phyloP scores from a whole-genome alignment of 2,329 filamentous ascomycete genomes.

The Colletotrichum tabaci region DNA sequence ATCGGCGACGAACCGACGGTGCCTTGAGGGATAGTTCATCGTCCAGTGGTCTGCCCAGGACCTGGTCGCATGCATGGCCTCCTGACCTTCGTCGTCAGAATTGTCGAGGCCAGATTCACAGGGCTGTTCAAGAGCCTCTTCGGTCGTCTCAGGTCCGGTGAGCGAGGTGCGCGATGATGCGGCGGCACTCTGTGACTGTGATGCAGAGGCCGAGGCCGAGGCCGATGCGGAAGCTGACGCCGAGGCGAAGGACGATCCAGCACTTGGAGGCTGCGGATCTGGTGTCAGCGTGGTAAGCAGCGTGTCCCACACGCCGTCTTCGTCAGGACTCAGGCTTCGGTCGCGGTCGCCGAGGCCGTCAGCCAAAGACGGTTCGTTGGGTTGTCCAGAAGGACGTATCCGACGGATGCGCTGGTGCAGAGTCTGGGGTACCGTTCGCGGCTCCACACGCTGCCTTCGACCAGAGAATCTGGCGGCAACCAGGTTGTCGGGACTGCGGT shows the following conservation, averaged over 20 bases:
- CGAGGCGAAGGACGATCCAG: conserved; percentile 86
- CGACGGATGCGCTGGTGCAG: conserved; percentile 11
- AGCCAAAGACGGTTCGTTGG: conserved; percentile 49
- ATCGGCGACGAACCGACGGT: conserved; percentile 39
- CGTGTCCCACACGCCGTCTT: conserved; percentile 81
- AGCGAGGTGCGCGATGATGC: conserved; percentile 64
- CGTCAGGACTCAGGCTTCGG: conserved; percentile 83
- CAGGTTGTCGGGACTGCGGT: conserved; percentile 42
- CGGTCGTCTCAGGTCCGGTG: conserved; percentile 56
- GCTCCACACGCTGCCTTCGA: conserved; percentile 1
- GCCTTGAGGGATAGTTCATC: conserved; percentile 41
- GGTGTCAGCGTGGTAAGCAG: conserved; percentile 85
- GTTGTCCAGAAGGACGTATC: conserved; percentile 16
- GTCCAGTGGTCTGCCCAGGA: conserved; percentile 37
- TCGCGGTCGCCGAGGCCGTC: conserved; percentile 89
- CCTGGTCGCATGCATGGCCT: conserved; percentile 12
- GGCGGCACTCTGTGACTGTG: conserved; percentile 57
- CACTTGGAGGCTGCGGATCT: conserved; percentile 84
- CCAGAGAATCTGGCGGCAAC: conserved; percentile 15
- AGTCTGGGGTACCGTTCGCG: background rate
- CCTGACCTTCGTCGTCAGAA: conserved; percentile 66
- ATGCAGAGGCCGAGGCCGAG: conserved; percentile 58
- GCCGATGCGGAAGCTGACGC: conserved; percentile 64
- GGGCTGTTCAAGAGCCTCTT: conserved; percentile 57
- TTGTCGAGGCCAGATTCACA: conserved; percentile 70